phyloP scores from a whole-genome alignment of 345 rosid genomes.

The Salix exigua region DNA sequence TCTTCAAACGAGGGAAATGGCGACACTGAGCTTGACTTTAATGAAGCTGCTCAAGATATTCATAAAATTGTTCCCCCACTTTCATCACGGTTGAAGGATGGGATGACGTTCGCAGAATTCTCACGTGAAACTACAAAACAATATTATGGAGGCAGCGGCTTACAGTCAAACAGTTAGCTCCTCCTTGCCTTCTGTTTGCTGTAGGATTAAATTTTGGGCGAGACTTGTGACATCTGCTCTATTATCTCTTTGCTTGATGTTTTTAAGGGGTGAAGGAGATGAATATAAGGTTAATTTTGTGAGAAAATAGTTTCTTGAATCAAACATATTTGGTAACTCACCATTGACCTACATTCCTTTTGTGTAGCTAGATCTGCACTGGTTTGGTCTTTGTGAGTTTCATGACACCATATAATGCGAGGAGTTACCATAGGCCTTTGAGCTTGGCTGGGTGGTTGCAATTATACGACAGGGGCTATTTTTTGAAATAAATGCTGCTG shows the following conservation, averaged over 20 bases:
- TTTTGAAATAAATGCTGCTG: too few species aligned
- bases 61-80: slow-evolving; percentile 61
- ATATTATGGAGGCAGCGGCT: slow-evolving; percentile 79
- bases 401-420: background rate
- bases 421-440: background rate
- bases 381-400: background rate
- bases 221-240: background rate
- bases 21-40: slow-evolving; percentile 21
- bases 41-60: slow-evolving; percentile 31
- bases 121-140: slow-evolving; percentile 77
- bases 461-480: background rate
- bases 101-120: slow-evolving; percentile 89
- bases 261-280: background rate
- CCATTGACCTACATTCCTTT: background rate
- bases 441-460: background rate
- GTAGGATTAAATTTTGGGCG: slow-evolving; percentile 1
- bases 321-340: background rate
- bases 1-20: slow-evolving; percentile 16
- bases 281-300: background rate
- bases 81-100: slow-evolving; percentile 64
- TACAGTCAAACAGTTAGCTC: slow-evolving; percentile 58
- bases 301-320: background rate
- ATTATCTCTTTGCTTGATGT: slow-evolving; percentile 3
- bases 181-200: background rate
- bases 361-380: background rate